These are phyloP conservation scores for Paramecium octaurelia DNA, from an alignment of 73 alveolate genomes.

Conservation along the genomic window DNA sequence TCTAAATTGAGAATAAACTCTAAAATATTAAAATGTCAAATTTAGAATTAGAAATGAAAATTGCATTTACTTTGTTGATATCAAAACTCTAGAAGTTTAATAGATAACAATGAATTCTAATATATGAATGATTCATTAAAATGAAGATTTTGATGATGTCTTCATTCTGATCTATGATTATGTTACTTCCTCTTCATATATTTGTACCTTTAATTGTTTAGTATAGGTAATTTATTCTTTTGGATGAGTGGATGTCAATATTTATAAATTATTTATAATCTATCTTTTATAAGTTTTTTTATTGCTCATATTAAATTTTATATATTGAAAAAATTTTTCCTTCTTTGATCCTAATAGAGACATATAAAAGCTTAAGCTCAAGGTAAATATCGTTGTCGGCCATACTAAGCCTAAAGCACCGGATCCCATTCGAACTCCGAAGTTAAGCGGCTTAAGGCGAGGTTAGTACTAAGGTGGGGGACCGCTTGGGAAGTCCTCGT, in stretches of 20 bases:
- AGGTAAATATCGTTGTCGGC: slow-evolving; percentile 86
- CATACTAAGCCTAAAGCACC: slow-evolving; percentile 99
- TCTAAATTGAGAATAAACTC: neutral
- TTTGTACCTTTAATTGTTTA: neutral
- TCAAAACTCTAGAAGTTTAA: neutral
- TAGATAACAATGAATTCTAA: neutral
- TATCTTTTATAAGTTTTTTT: neutral
- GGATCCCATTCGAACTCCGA: slow-evolving; percentile 99
- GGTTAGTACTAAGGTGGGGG: slow-evolving; percentile 99
- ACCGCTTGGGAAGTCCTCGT: slow-evolving; percentile 99
- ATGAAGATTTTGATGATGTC: neutral
- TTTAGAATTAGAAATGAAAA: neutral
- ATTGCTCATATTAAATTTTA: neutral
- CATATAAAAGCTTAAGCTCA: neutral
- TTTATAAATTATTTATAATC: neutral
- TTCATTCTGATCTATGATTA: neutral
- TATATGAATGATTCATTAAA: neutral
- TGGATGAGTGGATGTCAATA: neutral
- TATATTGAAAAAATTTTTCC: too few relatives aligned
- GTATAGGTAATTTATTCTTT: neutral
- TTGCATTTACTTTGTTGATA: neutral
- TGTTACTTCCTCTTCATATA: neutral
- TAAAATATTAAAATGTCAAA: neutral
- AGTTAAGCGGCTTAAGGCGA: slow-evolving; percentile 99
- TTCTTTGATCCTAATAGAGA: neutral